Evolutionary conservation across 129 eudicot species (phyloP), one percentile per base, ranked within the genome.

Genomic region (Scalesia atractyloides): DNA sequence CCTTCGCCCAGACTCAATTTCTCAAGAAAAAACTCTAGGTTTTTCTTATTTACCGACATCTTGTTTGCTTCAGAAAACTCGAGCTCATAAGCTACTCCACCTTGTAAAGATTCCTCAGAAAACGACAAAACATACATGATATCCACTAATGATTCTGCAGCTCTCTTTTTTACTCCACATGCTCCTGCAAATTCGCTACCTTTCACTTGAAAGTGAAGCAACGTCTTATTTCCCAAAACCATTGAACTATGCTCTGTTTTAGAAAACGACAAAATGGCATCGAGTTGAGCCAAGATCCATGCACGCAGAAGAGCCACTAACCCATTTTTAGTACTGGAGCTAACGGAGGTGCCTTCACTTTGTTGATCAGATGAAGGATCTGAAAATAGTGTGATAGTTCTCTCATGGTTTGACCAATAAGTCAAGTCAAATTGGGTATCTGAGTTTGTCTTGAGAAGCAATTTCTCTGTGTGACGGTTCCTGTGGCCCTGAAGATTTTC

Each of bases 271-370:
- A 57, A 44, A 58, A 87, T 69, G 64, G 84, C 82, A 64, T 87
- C 77, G 24, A 81, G 77, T 81, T 95, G 97, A 24, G 91, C 88
- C 61, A 65, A 68, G 70, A 73, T 73, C 99, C 99, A 95, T 18
- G 84, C 65, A 73, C 71, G 87, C 73, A 88, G 19, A 68, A 95
- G 86, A 74, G 56, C 56, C 10, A 44, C 52, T 68, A 88, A 36
- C 56, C 84, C 85, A 64, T 78, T 86, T 76, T 61, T 81, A 72
- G 10, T 49, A 50, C 66, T 77, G 37, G 80, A 68, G 76, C 62
- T 71, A 68, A 39, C 58, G 58, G 66, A 58, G 68, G 73, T 56
- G 66, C 61, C 91, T 51, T 86, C 73, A 78, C 64, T 72, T 51
- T 68, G 84, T 56, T 81, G 78, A 71, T 51, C 62, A 22, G 72